Evolutionary conservation across 805 yeast species (phyloP), one percentile per base, ranked within the genome.

Genomic region (Helenozyma baotianmanensis): DNA sequence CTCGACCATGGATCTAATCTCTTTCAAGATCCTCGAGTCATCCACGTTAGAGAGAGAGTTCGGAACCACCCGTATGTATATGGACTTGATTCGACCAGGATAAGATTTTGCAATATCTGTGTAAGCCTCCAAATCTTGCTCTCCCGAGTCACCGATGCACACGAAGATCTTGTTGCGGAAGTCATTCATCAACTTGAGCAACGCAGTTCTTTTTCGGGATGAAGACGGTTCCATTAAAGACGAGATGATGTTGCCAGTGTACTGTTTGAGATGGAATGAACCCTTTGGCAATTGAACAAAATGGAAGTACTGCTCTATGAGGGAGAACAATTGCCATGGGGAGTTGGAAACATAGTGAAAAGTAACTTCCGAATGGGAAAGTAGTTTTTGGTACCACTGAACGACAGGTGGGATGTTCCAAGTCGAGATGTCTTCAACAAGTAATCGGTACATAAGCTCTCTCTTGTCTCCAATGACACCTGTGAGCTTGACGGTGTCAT

Each of bases 301-400:
- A 12, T 62, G 58, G 47, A 87, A 66, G 47, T 77, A 87, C 26
- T 77, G 75, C 15, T 60, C 47, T 12, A 84, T 72, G 6, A 76
- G 66, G 13, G 76, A 70, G 54, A 70, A 88, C 15, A 92, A 61
- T 56, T 92, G 97, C 78, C 94, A 84, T 0, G 99, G 99, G 1
- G 95, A 80, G 59, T 94, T 92, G 6, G 97, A 89, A 2, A 94
- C 97, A 54, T 90, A 94, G 55, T 89, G 96, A 50, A 90, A 77
- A n/a, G 77, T 64, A 3, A 79, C 70, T 26, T 77, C 69, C 9
- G 68, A 56, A 8, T 60, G 51, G 4, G 41, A 23, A 8, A 55
- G 51, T 23, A 89, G 52, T n/a, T 62, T 59, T 7, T 65, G 64
- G 50, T 76, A 86, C 88, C 95, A 87, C 22, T 70, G 66, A 3